Evolutionary conservation across 2,329 filamentous ascomycete species (phyloP), one percentile per base, ranked within the genome.

Genomic region (Ciborinia camelliae): DNA sequence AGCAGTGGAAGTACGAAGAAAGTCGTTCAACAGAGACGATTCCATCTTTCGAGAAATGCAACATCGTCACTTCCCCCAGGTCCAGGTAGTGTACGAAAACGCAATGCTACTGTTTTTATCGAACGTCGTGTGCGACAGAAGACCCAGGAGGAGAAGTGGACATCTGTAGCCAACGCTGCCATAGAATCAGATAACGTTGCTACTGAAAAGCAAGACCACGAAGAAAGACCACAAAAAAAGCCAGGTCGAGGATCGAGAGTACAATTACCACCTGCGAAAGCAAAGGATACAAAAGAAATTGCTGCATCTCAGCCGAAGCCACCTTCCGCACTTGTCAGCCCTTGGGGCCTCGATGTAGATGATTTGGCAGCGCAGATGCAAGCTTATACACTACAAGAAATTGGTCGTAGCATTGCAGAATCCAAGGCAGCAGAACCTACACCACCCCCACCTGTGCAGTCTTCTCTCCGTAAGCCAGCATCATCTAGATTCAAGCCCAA

Each of bases 311-410:
- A 23, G 23, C 23, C 41, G 66, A 65, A 60, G 32, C 58, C 57
- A 43, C 66, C 35, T 47, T 51, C 37, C 23, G 64, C 62, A 32
- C 74, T 79, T 10, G 67, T 66, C 51, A 80, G 83, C 77, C 68
- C 71, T 48, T 75, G 72, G 73, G 71, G 74, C 64, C 68, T 72
- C 3, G 70, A 66, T 54, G 70, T 69, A 1, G 79, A 81, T 48
- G 77, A 79, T 67, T 78, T 86, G 43, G 77, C 82, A 2, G 79
- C 79, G 7, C 82, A 83, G 41, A 86, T 86, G 83, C 81, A 86
- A 71, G 77, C 79, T 39, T 88, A 84, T 77, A 83, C 85, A 0
- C 76, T 88, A 68, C 78, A 81, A 69, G 81, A 87, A 67, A 86
- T 88, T 41, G 81, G 75, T 53, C 69, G 73, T 32, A 73, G 64